These are phyloP conservation scores for Chaetomium sp. DNA, from an alignment of 2,329 filamentous ascomycete species.

Conservation along the genomic window DNA sequence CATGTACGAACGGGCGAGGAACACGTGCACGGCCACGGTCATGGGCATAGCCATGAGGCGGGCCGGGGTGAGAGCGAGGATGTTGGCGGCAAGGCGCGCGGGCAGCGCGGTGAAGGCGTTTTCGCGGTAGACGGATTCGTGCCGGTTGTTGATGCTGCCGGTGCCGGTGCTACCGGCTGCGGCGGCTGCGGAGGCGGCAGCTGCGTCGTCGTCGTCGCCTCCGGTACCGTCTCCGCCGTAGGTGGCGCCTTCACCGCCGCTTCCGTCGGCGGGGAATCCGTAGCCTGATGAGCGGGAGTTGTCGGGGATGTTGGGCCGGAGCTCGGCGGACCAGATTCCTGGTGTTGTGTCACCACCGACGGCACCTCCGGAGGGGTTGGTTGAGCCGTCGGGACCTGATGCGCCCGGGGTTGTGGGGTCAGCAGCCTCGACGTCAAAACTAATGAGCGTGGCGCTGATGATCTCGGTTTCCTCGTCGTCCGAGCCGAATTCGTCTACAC, in stretches of 20 bases:
- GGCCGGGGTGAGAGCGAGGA: slow-evolving; percentile 39
- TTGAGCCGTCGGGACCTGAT: slow-evolving; percentile 32
- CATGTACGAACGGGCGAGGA: slow-evolving; percentile 36
- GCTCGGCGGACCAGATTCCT: slow-evolving; percentile 53
- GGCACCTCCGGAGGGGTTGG: too few relatives aligned
- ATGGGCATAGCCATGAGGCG: slow-evolving; percentile 40
- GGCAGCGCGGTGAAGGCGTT: slow-evolving; percentile 48
- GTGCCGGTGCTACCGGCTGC: too few relatives aligned
- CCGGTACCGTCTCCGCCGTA: not conserved
- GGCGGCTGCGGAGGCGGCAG: not conserved
- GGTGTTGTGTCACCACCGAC: slow-evolving; percentile 25
- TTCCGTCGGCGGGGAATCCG: not conserved
- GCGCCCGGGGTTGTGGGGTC: slow-evolving; percentile 36
- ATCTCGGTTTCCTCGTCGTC: slow-evolving; percentile 51
- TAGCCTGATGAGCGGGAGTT: not conserved
- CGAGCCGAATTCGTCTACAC: slow-evolving; percentile 43
- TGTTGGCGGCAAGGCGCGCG: slow-evolving; percentile 39
- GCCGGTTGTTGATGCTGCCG: slow-evolving; percentile 13
- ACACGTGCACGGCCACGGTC: slow-evolving; percentile 41
- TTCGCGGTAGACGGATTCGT: slow-evolving; percentile 24
- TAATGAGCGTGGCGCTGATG: slow-evolving; percentile 51
- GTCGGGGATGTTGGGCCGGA: slow-evolving; percentile 40
- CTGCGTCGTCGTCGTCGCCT: not conserved
- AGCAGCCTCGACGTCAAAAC: slow-evolving; percentile 54
- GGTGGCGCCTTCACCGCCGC: not conserved